Percentiles rank a stretch among this genome's conserved stretches.
Conservation (phyloP, 2,329 filamentous ascomycete species). For the Mariannaea sp. region DNA sequence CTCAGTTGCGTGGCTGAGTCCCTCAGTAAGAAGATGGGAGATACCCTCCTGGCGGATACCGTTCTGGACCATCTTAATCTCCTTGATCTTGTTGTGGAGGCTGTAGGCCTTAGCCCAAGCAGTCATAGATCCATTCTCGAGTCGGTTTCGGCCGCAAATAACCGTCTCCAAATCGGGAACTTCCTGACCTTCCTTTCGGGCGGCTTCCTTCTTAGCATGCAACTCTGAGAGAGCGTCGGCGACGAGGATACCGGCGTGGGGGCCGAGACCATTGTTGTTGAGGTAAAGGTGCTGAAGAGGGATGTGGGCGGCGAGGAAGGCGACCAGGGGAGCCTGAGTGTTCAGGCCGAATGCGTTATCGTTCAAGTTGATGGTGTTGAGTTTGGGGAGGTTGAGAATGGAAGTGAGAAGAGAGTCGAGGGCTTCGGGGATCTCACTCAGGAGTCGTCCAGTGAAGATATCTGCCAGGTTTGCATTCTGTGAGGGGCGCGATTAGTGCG, state of each 20-base stretch:
- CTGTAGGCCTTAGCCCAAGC: conserved; percentile 90
- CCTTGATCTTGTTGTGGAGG: conserved; percentile 79
- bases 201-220: conserved; percentile 81
- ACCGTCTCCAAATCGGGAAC: conserved; percentile 92
- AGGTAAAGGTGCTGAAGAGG: conserved; percentile 93
- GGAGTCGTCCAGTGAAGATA: conserved; percentile 93
- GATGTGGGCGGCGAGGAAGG: conserved; percentile 85
- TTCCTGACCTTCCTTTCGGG: conserved; percentile 70
- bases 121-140: conserved; percentile 95
- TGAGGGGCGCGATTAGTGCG: conserved; percentile 8
- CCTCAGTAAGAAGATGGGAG: conserved; percentile 76
- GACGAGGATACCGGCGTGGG: conserved; percentile 85
- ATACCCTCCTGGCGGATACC: conserved; percentile 96
- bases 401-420: conserved; percentile 84
- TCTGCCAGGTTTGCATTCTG: conserved; percentile 88
- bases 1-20: conserved; percentile 70
- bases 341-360: conserved; percentile 98
- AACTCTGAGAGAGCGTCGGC: conserved; percentile 85
- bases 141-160: conserved; percentile 91
- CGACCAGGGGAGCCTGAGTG: conserved; percentile 88
- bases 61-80: conserved; percentile 97
- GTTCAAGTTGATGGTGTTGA: conserved; percentile 92
- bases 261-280: conserved; percentile 97
- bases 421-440: conserved; percentile 91
- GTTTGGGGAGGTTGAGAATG: conserved; percentile 81